Evolutionary conservation across 2,329 filamentous ascomycete genomes (phyloP), one percentile per base, ranked within the genome.

Genomic region (Cladosporium cucumerinum): DNA sequence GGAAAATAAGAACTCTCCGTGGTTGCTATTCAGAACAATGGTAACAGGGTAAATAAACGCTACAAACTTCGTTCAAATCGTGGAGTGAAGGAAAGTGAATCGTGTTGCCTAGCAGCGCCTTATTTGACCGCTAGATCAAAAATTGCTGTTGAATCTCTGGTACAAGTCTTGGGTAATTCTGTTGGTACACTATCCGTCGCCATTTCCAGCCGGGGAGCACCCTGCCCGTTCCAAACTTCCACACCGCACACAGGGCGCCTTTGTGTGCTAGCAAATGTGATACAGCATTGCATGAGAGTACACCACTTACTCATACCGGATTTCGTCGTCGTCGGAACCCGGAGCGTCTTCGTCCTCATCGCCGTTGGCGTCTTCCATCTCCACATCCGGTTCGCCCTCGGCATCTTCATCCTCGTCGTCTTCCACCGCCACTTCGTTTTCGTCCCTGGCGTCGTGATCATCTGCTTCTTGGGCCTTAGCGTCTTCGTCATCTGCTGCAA

Each of bases 391-490:
- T 16, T 66, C 64, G 11, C 57, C 66, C n/a, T 67, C 66, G 46
- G 43, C 59, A 25, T 63, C 64, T 11, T 43, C 64, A 32, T 68
- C 69, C 25, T 69, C 69, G 28, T 70, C 70, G 14, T 71, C 67
- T 26, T 12, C 70, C 18, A 64, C 68, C 16, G 64, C 71, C 48
- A 69, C 71, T 32, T 70, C 69, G 18, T 72, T 70, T 4, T 72
- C 73, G 6, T 70, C 74, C 39, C 73, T 74, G 8, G 70, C 70
- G 21, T 71, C 72, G 28, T 71, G 73, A 21, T 68, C 71, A 10
- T 70, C 73, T 3, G 70, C 73, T 12, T 71, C 72, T 34, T 69
- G 69, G 3, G 43, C 68, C 14, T 64, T 69, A 23, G 71, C 72
- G 28, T 61, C 73, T 2, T 75, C 70, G 34, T 75, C 75, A 43